These are phyloP conservation scores for Acacia confusa DNA, from an alignment of 306 rosid genomes.

Conservation along the genomic window DNA sequence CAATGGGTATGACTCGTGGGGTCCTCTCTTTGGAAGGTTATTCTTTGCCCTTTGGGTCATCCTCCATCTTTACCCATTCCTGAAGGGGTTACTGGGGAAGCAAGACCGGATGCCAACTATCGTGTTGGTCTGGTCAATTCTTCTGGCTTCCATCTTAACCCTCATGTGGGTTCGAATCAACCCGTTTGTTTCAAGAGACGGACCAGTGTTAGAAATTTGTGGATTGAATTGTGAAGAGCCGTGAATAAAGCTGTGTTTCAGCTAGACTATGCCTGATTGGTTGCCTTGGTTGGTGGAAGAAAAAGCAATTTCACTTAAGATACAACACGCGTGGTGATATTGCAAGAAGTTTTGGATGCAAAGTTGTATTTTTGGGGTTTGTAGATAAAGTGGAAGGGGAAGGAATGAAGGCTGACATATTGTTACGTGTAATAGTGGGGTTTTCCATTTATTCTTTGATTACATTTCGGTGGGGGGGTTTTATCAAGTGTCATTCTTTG, in stretches of 20 bases:
- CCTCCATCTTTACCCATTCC: conserved; percentile 93
- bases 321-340: conserved; percentile 23
- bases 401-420: conserved; percentile 34
- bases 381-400: conserved; percentile 43
- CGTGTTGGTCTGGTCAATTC: conserved; percentile 91
- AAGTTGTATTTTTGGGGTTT: conserved; percentile 39
- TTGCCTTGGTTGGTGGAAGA: conserved; percentile 36
- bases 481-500: conserved; percentile 37
- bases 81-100: conserved; percentile 84
- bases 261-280: conserved; percentile 18
- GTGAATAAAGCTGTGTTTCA: conserved; percentile 34
- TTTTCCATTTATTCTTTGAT: conserved; percentile 71
- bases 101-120: conserved; percentile 89
- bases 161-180: conserved; percentile 93
- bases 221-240: conserved; percentile 80
- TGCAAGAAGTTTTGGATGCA: conserved; percentile 37
- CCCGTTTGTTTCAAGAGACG: conserved; percentile 83
- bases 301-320: conserved; percentile 23
- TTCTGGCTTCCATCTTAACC: conserved; percentile 83
- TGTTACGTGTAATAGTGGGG: conserved; percentile 43
- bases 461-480: conserved; percentile 38
- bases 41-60: conserved; percentile 96
- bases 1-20: conserved; percentile 96
- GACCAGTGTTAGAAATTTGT: conserved; percentile 85
- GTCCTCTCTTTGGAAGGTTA: conserved; percentile 90